Evolutionary conservation across 2,329 filamentous ascomycete species (phyloP), one percentile per base, ranked within the genome.

Genomic region (Stachybotrys elegans): DNA sequence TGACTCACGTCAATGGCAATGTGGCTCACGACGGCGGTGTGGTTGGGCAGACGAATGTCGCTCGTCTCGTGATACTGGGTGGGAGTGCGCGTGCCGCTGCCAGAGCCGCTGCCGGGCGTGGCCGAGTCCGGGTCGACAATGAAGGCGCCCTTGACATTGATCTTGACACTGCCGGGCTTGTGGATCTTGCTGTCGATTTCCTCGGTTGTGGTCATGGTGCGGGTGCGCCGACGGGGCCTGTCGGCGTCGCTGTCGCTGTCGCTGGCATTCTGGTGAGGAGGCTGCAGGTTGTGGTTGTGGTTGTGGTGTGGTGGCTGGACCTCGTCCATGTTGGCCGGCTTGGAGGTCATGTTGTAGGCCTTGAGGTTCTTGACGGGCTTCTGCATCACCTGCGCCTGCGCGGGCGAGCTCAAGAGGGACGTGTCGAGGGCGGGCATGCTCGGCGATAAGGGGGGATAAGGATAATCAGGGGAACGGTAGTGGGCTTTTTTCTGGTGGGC

Each of bases 131-230:
- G 84, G 60, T 96, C 89, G 57, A 95, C 90, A 53, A 98, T 97
- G 61, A 95, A 96, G 31, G 93, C 93, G 59, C 92, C 93, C 63
- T 90, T 83, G 52, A 97, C 92, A 63, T 98, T 97, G 71, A 98
- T 97, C 68, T 88, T 86, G 58, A 96, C 90, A 13, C 86, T 78
- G 20, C 81, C 81, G 3, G 81, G 81, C 55, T 79, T 77, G 43
- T 69, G 76, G 56, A 84, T 77, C 40, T 77, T 77, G 56, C 70
- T 79, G 61, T 79, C 75, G 44, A 81, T 80, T 62, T 80, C 76
- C 54, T 76, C 71, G 11, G 20, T 22, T 6, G 73, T 75, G 27
- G 73, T 78, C 60, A 62, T 61, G 22, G 62, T 62, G 36, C 60
- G 54, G 34, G 55, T 52, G 31, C 55, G 54, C 40, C 44, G n/a